A percentile compares a stretch with the other conserved stretches of the same genome.
These are phyloP conservation scores for Blumeriella jaapii DNA, from an alignment of 2,329 filamentous ascomycete genomes.

Conservation along the genomic window DNA sequence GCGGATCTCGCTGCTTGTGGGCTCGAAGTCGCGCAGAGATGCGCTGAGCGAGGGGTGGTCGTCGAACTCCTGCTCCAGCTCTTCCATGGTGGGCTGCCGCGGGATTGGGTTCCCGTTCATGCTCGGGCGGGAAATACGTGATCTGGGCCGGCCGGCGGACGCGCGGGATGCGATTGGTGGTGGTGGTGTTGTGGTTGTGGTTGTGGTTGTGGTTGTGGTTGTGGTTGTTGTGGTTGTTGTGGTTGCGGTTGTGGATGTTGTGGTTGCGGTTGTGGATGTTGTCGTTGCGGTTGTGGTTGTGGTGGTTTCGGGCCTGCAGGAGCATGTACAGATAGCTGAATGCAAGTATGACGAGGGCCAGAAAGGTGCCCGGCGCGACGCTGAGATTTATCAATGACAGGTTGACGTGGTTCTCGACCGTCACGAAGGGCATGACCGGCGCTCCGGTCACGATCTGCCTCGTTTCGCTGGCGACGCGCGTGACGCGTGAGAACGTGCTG, in stretches of 20 bases:
- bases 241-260: too few relatives aligned
- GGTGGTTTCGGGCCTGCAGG: constrained; percentile 21
- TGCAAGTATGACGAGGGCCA: constrained; percentile 19
- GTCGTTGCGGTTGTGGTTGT: too few relatives aligned
- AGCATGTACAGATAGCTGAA: constrained; percentile 25
- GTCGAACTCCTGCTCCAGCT: constrained; percentile 38
- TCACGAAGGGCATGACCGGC: constrained; percentile 24
- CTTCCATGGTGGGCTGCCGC: constrained; percentile 28
- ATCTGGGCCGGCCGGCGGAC: neutral
- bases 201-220: too few relatives aligned
- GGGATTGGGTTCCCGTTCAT: constrained; percentile 8
- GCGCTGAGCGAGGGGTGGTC: constrained; percentile 48
- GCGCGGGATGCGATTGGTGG: constrained; percentile 13
- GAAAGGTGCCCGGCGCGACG: constrained; percentile 24
- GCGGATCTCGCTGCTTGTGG: constrained; percentile 30
- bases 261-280: too few relatives aligned
- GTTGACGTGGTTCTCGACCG: constrained; percentile 26
- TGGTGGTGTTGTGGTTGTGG: too few relatives aligned
- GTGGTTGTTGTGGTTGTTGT: too few relatives aligned
- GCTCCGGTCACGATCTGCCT: constrained; percentile 1
- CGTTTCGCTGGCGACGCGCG: constrained; percentile 1
- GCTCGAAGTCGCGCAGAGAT: constrained; percentile 51
- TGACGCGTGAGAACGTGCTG: too few relatives aligned
- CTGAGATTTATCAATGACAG: constrained; percentile 24
- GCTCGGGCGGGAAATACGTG: constrained; percentile 1